These are phyloP conservation scores for Tolypocladium inflatum DNA, from an alignment of 2,329 filamentous ascomycete genomes.

Conservation along the genomic window DNA sequence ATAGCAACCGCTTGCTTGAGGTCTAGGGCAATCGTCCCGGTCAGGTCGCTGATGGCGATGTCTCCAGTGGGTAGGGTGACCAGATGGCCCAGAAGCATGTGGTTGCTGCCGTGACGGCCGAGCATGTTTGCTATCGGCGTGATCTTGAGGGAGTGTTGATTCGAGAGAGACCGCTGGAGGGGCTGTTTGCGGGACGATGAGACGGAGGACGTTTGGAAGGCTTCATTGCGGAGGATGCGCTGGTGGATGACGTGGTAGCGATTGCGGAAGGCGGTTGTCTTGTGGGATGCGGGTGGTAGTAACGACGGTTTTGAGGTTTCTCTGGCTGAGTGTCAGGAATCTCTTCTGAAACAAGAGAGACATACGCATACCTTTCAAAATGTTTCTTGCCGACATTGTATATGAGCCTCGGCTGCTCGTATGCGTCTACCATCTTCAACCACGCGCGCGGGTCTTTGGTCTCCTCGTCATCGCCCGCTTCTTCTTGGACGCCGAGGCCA, in stretches of 20 bases:
- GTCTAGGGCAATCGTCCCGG: conserved; percentile 79
- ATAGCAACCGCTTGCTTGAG: conserved; percentile 71
- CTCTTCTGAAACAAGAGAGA: not conserved
- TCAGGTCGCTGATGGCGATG: conserved; percentile 75
- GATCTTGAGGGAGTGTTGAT: conserved; percentile 69
- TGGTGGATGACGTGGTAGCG: conserved; percentile 90
- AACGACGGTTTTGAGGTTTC: conserved; percentile 56
- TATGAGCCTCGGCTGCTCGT: conserved; percentile 69
- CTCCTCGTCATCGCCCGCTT: conserved; percentile 49
- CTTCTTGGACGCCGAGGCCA: conserved; percentile 39
- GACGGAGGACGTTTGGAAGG: conserved; percentile 77
- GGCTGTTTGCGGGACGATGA: conserved; percentile 46
- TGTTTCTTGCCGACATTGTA: conserved; percentile 81
- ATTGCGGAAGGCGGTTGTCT: conserved; percentile 79
- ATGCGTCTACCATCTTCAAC: conserved; percentile 76
- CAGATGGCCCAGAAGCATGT: conserved; percentile 80
- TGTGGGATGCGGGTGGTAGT: conserved; percentile 69
- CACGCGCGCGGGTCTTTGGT: conserved; percentile 66
- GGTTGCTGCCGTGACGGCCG: conserved; percentile 72
- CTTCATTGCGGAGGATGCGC: conserved; percentile 82
- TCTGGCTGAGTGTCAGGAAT: conserved; percentile 22
- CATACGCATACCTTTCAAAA: conserved; percentile 58
- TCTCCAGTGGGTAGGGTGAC: conserved; percentile 72
- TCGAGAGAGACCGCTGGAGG: conserved; percentile 50
- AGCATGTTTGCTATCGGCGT: conserved; percentile 71